A percentile compares a stretch with the other conserved stretches of the same genome.
phyloP scores from a whole-genome alignment of 2,329 filamentous ascomycete species.

The Dactylella cylindrospora region DNA sequence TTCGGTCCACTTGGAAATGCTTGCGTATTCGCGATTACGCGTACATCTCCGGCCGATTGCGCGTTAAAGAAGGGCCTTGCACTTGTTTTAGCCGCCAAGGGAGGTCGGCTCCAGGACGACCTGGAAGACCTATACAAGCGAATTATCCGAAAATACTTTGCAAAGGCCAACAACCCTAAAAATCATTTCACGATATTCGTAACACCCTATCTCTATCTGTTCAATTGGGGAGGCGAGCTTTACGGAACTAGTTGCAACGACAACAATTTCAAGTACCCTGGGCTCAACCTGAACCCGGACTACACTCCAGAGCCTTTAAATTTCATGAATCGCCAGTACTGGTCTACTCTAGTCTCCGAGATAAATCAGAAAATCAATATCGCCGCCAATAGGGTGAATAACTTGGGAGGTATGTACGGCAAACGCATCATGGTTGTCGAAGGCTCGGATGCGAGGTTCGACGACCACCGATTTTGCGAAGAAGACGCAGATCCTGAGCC shows the following conservation, averaged over 20 bases:
- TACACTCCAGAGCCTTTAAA: background rate
- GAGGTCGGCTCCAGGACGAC: background rate
- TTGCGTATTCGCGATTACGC: slow-evolving; percentile 10
- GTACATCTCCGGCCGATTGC: background rate
- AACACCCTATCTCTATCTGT: slow-evolving; percentile 1
- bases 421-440: slow-evolving; percentile 5
- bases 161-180: slow-evolving; percentile 1
- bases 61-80: background rate
- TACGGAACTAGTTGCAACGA: background rate
- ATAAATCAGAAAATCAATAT: background rate
- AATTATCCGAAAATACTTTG: slow-evolving; percentile 5
- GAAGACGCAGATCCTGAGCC: background rate
- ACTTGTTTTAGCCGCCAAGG: background rate
- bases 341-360: background rate
- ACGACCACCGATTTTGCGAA: slow-evolving; percentile 11
- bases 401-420: background rate
- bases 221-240: no score
- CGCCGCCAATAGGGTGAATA: slow-evolving; percentile 5
- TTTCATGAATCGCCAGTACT: background rate
- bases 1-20: slow-evolving; percentile 4
- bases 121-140: background rate
- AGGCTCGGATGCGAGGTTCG: background rate
- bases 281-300: no score
- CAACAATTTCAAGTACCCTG: no score
- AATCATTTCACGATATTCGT: slow-evolving; percentile 20